phyloP scores from a whole-genome alignment of 768 basidiomycete species.

The Amylocystis lapponica region DNA sequence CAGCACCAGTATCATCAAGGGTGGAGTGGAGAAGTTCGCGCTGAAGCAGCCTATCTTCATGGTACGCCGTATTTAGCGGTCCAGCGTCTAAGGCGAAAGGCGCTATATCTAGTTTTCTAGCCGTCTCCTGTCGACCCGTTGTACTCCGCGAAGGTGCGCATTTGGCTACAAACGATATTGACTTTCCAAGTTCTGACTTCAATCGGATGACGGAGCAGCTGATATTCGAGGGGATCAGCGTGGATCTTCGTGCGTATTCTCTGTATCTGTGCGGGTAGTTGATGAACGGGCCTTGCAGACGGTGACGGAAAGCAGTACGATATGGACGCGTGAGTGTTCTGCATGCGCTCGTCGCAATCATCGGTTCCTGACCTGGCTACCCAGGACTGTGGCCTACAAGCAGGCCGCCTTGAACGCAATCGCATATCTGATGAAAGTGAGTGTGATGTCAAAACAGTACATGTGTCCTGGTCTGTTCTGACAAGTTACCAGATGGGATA shows the following conservation, averaged over 20 bases:
- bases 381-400: constrained; percentile 70
- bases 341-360: background rate
- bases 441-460: too few species aligned
- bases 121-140: constrained; percentile 72
- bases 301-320: constrained; percentile 71
- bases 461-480: too few species aligned
- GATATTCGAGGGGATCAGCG: constrained; percentile 71
- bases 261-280: background rate
- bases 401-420: constrained; percentile 76
- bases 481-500: constrained; percentile 75
- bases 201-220: constrained; percentile 36
- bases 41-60: constrained; percentile 72
- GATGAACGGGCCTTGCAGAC: constrained; percentile 29
- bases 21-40: constrained; percentile 67
- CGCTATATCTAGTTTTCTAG: too few species aligned
- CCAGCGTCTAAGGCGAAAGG: too few species aligned
- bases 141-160: constrained; percentile 59
- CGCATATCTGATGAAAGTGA: constrained; percentile 62
- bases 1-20: constrained; percentile 66
- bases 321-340: constrained; percentile 63
- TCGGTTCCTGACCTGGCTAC: background rate
- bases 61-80: too few species aligned
- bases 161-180: too few species aligned
- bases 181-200: too few species aligned
- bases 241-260: constrained; percentile 55